These are phyloP conservation scores for Amborella trichopoda DNA, from an alignment of 164 flowering plant species.

Conservation along the genomic window DNA sequence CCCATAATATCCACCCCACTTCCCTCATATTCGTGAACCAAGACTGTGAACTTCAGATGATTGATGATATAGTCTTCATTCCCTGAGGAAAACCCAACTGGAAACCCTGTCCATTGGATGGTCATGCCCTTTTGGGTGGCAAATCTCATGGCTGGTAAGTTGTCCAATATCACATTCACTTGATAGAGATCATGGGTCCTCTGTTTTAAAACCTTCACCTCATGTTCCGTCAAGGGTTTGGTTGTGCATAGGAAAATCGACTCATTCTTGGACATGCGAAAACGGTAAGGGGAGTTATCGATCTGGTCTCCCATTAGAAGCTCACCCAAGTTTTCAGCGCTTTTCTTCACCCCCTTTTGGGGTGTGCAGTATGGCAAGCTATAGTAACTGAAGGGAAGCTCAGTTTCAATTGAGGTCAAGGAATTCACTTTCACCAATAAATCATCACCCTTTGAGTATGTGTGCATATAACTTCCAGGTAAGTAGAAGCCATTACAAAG, in stretches of 20 bases:
- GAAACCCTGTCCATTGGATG: conserved; percentile 35
- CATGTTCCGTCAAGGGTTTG: conserved; percentile 12
- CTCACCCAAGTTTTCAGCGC: conserved; percentile 25
- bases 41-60: conserved; percentile 31
- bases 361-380: conserved; percentile 24
- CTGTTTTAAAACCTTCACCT: conserved; percentile 22
- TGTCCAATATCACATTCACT: conserved; percentile 39
- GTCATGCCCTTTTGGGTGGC: conserved; percentile 17
- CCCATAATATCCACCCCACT: conserved; percentile 33
- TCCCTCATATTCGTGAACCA: conserved; percentile 31
- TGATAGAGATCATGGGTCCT: conserved; percentile 29
- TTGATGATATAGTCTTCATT: conserved; percentile 26
- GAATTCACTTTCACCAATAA: conserved; percentile 23
- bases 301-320: conserved; percentile 32
- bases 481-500: conserved; percentile 19
- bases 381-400: conserved; percentile 22
- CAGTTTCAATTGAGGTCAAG: conserved; percentile 24
- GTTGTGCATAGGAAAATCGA: conserved; percentile 21
- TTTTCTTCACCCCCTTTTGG: conserved; percentile 13
- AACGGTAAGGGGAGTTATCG: conserved; percentile 21
- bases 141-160: conserved; percentile 32
- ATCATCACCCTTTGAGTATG: conserved; percentile 11
- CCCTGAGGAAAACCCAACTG: conserved; percentile 19
- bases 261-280: conserved; percentile 18
- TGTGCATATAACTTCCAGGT: conserved; percentile 27